Conservation (phyloP, 768 basidiomycete genomes). For the Xerocomus spinulosus region DNA sequence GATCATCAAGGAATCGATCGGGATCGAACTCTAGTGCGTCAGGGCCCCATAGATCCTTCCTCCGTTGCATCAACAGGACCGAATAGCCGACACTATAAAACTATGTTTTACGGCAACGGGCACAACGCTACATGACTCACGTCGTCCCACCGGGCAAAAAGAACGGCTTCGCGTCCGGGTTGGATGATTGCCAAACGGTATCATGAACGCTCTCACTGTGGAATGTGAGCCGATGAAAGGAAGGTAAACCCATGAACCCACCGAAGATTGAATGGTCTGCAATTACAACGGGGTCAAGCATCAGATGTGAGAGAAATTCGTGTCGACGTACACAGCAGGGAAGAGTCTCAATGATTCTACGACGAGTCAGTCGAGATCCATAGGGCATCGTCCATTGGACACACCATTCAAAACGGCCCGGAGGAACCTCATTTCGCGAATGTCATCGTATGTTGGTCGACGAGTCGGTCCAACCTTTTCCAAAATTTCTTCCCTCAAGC, state of each 20-base stretch:
- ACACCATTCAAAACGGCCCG: conserved; percentile 43
- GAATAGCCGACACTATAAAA: conserved; percentile 23
- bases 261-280: conserved; percentile 35
- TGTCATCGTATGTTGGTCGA: conserved; percentile 38
- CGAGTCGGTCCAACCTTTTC: conserved; percentile 32
- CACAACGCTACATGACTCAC: conserved; percentile 7
- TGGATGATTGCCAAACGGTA: conserved; percentile 23
- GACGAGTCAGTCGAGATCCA: not conserved
- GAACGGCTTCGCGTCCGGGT: conserved; percentile 23
- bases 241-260: not conserved
- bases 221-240: not conserved
- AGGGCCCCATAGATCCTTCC: conserved; percentile 36
- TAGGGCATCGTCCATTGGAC: not conserved
- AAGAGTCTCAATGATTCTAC: conserved; percentile 33
- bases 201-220: conserved; percentile 20
- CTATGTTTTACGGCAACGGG: not conserved
- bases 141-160: conserved; percentile 25
- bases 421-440: conserved; percentile 41
- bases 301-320: not conserved
- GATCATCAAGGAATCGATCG: conserved; percentile 37
- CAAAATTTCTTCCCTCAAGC: conserved; percentile 42
- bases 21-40: conserved; percentile 37
- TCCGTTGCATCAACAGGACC: conserved; percentile 34
- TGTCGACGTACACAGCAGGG: conserved; percentile 27
- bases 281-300: not conserved